Evolutionary conservation across 2,329 filamentous ascomycete genomes (phyloP).

Genomic region (Xylaria sp.): DNA sequence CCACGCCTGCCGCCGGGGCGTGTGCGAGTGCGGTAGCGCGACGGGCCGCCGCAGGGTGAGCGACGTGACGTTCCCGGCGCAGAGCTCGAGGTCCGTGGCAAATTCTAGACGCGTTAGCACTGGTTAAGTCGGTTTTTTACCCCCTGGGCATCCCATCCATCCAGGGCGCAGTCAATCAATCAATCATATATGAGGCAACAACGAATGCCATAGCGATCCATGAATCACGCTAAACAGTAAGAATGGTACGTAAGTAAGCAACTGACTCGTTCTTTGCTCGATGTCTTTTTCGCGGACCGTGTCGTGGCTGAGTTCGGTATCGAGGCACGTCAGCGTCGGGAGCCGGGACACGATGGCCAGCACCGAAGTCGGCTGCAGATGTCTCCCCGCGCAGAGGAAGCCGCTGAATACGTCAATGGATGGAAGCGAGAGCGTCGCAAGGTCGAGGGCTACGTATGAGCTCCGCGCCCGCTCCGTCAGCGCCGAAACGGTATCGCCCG

Average conservation of each 20-base stretch:
- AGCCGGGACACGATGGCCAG: conserved; percentile 21
- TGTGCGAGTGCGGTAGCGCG: conserved; percentile 11
- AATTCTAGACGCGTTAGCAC: conserved; percentile 9
- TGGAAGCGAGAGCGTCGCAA: conserved; percentile 18
- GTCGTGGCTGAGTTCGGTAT: conserved; percentile 25
- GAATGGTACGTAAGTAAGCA: not conserved
- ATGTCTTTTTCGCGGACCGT: conserved; percentile 17
- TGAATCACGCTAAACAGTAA: not conserved
- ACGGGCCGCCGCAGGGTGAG: conserved; percentile 18
- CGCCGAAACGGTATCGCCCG: not conserved
- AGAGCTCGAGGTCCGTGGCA: conserved; percentile 10
- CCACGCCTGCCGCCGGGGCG: conserved; percentile 20
- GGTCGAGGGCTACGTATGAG: conserved; percentile 17
- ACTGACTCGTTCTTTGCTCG: conserved; percentile 24
- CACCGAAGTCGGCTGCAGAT: conserved; percentile 18
- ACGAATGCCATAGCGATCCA: not conserved
- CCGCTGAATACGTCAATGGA: conserved; percentile 18
- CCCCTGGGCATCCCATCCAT: too few species aligned
- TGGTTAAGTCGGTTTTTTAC: not conserved
- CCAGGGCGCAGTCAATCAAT: too few species aligned
- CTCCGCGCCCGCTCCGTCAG: conserved; percentile 16
- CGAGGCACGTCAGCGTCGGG: conserved; percentile 18
- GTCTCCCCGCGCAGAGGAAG: conserved; percentile 19
- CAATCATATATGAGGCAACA: not conserved
- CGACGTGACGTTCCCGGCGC: conserved; percentile 12